Percentiles rank a stretch among this genome's conserved stretches.
Evolutionary conservation across 1,284 basidiomycete species (phyloP).

Genomic region (Singerocomus inundabilis): DNA sequence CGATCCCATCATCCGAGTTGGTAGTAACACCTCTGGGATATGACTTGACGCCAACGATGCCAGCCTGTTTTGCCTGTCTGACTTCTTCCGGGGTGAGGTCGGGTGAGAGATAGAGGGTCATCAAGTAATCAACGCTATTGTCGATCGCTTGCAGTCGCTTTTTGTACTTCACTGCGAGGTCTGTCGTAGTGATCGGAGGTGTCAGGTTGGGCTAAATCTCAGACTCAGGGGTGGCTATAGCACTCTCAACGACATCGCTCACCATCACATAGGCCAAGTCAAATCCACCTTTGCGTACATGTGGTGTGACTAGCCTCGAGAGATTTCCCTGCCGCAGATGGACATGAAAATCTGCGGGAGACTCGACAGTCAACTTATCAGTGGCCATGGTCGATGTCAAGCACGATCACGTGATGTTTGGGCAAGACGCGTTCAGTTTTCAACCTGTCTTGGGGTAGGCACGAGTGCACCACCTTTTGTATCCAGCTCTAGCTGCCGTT

Average conservation of each 20-base stretch:
- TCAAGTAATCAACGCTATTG: conserved; percentile 81
- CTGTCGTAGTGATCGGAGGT: conserved; percentile 88
- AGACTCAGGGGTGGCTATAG: conserved; percentile 12
- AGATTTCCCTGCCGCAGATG: conserved; percentile 90
- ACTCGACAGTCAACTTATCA: conserved; percentile 43
- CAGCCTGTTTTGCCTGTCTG: conserved; percentile 79
- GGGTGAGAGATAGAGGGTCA: conserved; percentile 94
- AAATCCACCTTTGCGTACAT: conserved; percentile 90
- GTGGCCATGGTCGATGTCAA: conserved; percentile 22
- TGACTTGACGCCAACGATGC: conserved; percentile 95
- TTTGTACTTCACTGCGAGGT: conserved; percentile 83
- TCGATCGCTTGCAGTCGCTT: conserved; percentile 74
- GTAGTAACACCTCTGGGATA: conserved; percentile 99
- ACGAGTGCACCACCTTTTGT: background rate
- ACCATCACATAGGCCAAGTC: conserved; percentile 97
- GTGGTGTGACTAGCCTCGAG: conserved; percentile 84
- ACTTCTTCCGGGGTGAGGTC: conserved; percentile 92
- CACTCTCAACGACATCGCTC: conserved; percentile 17
- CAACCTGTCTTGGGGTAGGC: conserved; percentile 22
- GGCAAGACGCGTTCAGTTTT: conserved; percentile 34
- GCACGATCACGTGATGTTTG: conserved; percentile 31
- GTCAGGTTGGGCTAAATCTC: conserved; percentile 82
- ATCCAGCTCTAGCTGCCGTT: conserved; percentile 6
- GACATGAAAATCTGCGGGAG: conserved; percentile 95
- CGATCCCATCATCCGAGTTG: conserved; percentile 95